Base-by-base conservation (phyloP, 1,284 basidiomycete genomes). In the Stygiomarasmius scandens region DNA sequence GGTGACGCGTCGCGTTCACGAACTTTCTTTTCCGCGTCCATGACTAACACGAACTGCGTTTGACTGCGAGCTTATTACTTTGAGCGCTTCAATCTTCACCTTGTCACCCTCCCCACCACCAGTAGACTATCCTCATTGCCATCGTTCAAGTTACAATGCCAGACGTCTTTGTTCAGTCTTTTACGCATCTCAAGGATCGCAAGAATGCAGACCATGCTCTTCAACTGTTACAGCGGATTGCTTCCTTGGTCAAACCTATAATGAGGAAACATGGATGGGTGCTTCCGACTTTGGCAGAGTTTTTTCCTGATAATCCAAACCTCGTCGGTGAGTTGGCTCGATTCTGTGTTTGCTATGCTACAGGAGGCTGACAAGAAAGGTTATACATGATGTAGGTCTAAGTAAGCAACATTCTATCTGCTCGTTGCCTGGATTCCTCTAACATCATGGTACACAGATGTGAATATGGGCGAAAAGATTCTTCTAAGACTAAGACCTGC, bases 231-330 rank as follows among this genome's bases (percentile, higher is more conserved):
- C 85, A 93, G 68, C 82, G 84, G 63, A 79, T 92, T 29, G 90
- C 91, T 0, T 89, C 88, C 14, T 79, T 92, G 52, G 92, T 95
- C 47, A 94, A 94, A 70, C 93, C 93, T 2, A 92, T 96, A 64
- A 95, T 95, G 93, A 77, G 85, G 59, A 92, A 89, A 64, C 87
- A 88, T 63, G 74, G 75, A 5, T 95, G 93, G 93, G 78, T 81
- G 32, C 78, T 96, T 8, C 92, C 92, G n/a, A 80, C 84, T 0
- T 82, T 96, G 14, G 80, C 88, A 12, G 94, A 96, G 70, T 95
- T 96, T 78, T 90, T 92, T 63, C 94, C 93, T 0, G 81, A 86
- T 11, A 83, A 85, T 56, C 82, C 86, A 0, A 85, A 81, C 64
- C 74, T 96, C 16, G 74, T 95, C 34, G 93, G 92, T 89, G 65